phyloP scores from a whole-genome alignment of 768 basidiomycete species.

The Wakefieldia striispora region DNA sequence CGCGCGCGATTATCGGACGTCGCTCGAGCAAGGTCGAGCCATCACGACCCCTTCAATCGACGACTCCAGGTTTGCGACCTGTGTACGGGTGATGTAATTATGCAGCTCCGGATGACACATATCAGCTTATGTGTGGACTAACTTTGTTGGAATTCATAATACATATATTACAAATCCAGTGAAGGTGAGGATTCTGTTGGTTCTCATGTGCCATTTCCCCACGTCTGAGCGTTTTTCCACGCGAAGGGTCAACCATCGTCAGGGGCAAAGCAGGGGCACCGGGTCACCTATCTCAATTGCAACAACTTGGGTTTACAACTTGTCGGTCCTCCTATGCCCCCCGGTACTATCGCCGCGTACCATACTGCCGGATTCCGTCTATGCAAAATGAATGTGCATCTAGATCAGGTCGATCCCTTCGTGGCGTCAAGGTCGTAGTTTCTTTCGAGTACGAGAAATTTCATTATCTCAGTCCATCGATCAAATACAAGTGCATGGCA shows the following conservation, averaged over 20 bases:
- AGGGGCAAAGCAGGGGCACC: too few relatives aligned
- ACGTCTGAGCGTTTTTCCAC: background rate
- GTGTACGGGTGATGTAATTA: too few relatives aligned
- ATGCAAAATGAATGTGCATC: background rate
- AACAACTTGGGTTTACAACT: background rate
- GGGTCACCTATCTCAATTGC: background rate
- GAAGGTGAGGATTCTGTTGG: too few relatives aligned
- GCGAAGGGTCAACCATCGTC: too few relatives aligned
- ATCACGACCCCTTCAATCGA: too few relatives aligned
- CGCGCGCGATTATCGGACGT: conserved; percentile 2
- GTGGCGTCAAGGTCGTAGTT: background rate
- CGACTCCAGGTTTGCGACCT: too few relatives aligned
- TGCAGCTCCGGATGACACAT: too few relatives aligned
- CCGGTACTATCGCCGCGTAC: background rate
- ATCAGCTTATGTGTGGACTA: too few relatives aligned
- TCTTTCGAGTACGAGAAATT: background rate
- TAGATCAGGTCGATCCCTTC: background rate
- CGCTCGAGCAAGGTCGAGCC: too few relatives aligned
- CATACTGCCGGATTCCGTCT: background rate
- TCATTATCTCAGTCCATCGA: background rate
- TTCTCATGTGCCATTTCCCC: background rate
- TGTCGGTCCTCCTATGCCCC: background rate
- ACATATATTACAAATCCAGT: too few relatives aligned
- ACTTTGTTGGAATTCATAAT: too few relatives aligned
- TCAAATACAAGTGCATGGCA: conserved; percentile 1